phyloP scores from a whole-genome alignment of 805 yeast genomes.

The Candida silvicultrix region DNA sequence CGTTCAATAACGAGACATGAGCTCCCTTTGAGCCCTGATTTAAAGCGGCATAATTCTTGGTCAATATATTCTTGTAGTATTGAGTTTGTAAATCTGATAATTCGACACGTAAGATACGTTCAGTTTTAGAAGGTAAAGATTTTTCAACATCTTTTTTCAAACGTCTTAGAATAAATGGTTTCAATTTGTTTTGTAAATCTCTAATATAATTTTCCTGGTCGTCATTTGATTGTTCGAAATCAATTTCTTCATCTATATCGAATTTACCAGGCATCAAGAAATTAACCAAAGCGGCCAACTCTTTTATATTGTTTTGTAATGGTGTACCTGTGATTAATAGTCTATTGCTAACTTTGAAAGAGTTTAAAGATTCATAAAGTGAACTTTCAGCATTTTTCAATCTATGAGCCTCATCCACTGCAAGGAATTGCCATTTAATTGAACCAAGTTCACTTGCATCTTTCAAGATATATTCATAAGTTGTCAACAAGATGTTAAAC shows the following conservation, averaged over 20 bases:
- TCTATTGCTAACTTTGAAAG: constrained; percentile 78
- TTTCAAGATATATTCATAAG: constrained; percentile 93
- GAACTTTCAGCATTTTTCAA: constrained; percentile 92
- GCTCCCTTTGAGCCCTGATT: constrained; percentile 75
- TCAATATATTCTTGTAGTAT: constrained; percentile 87
- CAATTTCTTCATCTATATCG: constrained; percentile 88
- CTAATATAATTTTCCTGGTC: constrained; percentile 87
- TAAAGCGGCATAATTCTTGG: constrained; percentile 87
- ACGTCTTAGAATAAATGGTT: constrained; percentile 89
- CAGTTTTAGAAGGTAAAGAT: constrained; percentile 92
- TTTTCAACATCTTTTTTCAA: constrained; percentile 97
- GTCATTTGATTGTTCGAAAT: constrained; percentile 82
- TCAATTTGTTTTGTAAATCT: constrained; percentile 74
- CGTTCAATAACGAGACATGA: constrained; percentile 79
- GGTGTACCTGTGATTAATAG: constrained; percentile 97
- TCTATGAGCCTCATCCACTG: constrained; percentile 98
- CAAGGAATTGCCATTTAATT: constrained; percentile 91
- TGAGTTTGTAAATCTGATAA: constrained; percentile 92
- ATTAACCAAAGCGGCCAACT: constrained; percentile 89
- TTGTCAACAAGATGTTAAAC: constrained; percentile 87
- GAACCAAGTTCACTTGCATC: constrained; percentile 77
- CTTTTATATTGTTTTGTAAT: constrained; percentile 90
- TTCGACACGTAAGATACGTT: constrained; percentile 91
- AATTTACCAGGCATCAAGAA: constrained; percentile 95
- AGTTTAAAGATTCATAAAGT: constrained; percentile 77